phyloP scores from a whole-genome alignment of 2,329 filamentous ascomycete genomes.

The Acephala macrosclerotiorum region DNA sequence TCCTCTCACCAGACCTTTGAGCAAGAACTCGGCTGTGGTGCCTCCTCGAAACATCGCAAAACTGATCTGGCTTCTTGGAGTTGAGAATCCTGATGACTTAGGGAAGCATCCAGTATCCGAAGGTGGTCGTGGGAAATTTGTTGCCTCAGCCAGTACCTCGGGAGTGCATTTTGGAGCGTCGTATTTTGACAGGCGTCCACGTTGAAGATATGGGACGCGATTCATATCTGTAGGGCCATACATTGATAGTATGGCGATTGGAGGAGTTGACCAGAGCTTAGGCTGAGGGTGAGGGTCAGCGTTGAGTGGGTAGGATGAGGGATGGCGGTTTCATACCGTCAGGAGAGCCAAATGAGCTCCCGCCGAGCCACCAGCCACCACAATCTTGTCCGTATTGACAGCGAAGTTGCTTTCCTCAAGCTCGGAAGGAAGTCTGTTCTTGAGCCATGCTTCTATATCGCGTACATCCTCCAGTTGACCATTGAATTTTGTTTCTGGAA shows the following conservation, averaged over 20 bases:
- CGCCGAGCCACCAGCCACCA: slow-evolving; percentile 30
- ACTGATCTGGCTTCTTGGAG: slow-evolving; percentile 24
- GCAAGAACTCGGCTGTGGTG: slow-evolving; percentile 26
- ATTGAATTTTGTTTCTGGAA: slow-evolving; percentile 28
- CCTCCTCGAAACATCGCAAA: slow-evolving; percentile 24
- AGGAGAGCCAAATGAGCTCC: slow-evolving; percentile 31
- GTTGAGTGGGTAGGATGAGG: background rate
- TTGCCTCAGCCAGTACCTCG: slow-evolving; percentile 24
- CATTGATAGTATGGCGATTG: slow-evolving; percentile 27
- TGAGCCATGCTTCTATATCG: slow-evolving; percentile 33
- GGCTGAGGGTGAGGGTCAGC: slow-evolving; percentile 19
- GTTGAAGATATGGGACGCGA: slow-evolving; percentile 14
- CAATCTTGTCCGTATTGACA: slow-evolving; percentile 21
- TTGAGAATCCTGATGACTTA: slow-evolving; percentile 16
- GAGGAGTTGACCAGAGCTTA: slow-evolving; percentile 29
- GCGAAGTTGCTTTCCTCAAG: background rate
- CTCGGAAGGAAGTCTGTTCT: slow-evolving; percentile 20
- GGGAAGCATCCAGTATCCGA: slow-evolving; percentile 15
- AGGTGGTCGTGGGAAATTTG: slow-evolving; percentile 21
- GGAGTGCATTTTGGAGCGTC: slow-evolving; percentile 14
- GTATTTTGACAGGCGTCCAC: slow-evolving; percentile 21
- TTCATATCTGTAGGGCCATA: slow-evolving; percentile 32
- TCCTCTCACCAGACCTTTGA: slow-evolving; percentile 22
- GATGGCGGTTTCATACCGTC: slow-evolving; percentile 25
- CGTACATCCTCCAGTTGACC: slow-evolving; percentile 29